Base-by-base conservation (phyloP, 2,329 filamentous ascomycete genomes). In the Alternaria brassicae region DNA sequence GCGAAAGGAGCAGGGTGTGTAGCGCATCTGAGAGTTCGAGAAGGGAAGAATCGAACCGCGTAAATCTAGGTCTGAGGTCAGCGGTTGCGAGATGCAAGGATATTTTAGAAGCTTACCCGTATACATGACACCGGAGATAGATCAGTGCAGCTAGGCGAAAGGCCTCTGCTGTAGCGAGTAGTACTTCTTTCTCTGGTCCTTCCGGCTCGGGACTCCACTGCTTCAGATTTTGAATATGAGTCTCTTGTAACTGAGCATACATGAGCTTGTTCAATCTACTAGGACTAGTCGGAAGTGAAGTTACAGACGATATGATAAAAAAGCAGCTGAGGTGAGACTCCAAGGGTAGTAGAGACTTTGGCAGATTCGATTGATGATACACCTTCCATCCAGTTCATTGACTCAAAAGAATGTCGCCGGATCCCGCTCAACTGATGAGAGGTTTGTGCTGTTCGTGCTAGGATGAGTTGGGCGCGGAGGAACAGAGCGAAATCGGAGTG, bases 71-170 rank as follows among this genome's bases (percentile, higher is more conserved):
- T 19, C 7, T 2, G 7, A n/a, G 42, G 39, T 67, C 28, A 66
- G 53, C 25, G 30, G n/a, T 30, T 12, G 17, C 3, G 25, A 30
- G n/a, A 34, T 23, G n/a, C 15, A 10, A 6, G 17, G n/a, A 12
- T 8, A 15, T 34, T 37, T 9, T 10, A 4, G 0, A 6, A 53
- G 39, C 67, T 64, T 61, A 74, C 69, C 73, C 72, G 44, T 72
- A 73, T 15, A 76, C 36, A 7, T 72, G 72, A 42, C 71, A 74
- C 28, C 69, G 71, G 15, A 76, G 57, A 49, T 76, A 75, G 42
- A 76, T 71, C 9, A 73, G 58, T 17, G 71, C 63, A n/a, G 72
- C 72, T 10, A 76, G 60, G n/a, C 72, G 65, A 32, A 73, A 75
- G 2, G 70, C 62, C 36, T 76, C 72, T 15, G 70, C 71, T 40